These are phyloP conservation scores for Aspergillus pseudoterreus DNA, from an alignment of 2,329 filamentous ascomycete species.

Conservation along the genomic window DNA sequence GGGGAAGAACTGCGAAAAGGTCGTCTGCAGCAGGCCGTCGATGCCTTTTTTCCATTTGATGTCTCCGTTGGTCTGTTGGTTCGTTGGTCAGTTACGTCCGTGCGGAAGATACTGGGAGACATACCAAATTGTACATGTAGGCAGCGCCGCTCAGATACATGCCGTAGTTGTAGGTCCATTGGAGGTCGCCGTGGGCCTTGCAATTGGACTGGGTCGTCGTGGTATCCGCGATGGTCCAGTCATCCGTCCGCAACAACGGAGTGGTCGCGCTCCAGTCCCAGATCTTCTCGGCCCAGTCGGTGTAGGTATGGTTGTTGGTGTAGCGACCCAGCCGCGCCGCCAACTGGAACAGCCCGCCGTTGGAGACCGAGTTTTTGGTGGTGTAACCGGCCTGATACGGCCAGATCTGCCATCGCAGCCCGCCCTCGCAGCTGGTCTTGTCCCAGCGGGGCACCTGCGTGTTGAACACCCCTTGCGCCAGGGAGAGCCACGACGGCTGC, in stretches of 20 bases:
- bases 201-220: conserved; percentile 50
- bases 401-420: conserved; percentile 83
- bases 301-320: conserved; percentile 75
- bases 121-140: conserved; percentile 53
- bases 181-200: conserved; percentile 48
- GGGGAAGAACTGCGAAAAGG: conserved; percentile 52
- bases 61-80: conserved; percentile 39
- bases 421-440: conserved; percentile 62
- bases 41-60: conserved; percentile 57
- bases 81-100: conserved; percentile 25
- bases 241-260: conserved; percentile 48
- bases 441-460: conserved; percentile 72
- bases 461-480: conserved; percentile 78
- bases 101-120: conserved; percentile 8
- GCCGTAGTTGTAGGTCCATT: conserved; percentile 58
- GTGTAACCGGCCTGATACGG: conserved; percentile 66
- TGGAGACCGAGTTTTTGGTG: conserved; percentile 58
- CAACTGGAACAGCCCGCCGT: conserved; percentile 57
- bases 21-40: conserved; percentile 53
- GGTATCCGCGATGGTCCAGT: conserved; percentile 55
- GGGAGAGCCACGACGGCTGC: conserved; percentile 69
- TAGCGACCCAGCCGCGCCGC: conserved; percentile 69
- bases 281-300: conserved; percentile 70
- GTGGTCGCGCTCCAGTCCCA: conserved; percentile 56
- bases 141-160: conserved; percentile 56